A percentile compares a stretch with the other conserved stretches of the same genome.
Evolutionary conservation across 1,284 basidiomycete species (phyloP).

Genomic region (Pyrrhoderma noxium): DNA sequence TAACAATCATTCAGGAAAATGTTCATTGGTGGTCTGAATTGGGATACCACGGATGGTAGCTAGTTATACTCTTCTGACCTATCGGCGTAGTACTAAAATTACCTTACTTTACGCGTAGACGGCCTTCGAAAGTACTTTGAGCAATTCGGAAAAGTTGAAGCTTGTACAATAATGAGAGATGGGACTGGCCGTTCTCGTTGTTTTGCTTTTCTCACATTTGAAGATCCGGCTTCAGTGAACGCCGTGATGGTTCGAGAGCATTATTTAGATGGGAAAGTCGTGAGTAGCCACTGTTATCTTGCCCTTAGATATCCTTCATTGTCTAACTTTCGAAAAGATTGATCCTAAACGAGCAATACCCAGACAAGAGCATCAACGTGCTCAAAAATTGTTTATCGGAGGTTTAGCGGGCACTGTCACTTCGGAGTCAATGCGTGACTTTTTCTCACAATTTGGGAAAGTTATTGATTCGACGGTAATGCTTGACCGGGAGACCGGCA

Average conservation of each 20-base stretch:
- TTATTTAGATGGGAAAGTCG: slow-evolving; percentile 89
- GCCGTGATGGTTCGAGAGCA: slow-evolving; percentile 87
- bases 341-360: slow-evolving; percentile 99
- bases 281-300: slow-evolving; percentile 41
- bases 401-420: slow-evolving; percentile 89
- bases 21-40: slow-evolving; percentile 95
- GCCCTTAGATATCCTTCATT: background rate
- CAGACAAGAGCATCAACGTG: slow-evolving; percentile 86
- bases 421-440: slow-evolving; percentile 86
- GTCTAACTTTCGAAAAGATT: slow-evolving; percentile 53
- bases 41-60: slow-evolving; percentile 94
- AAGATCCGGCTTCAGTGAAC: slow-evolving; percentile 80
- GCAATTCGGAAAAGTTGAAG: slow-evolving; percentile 86
- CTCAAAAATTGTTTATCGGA: slow-evolving; percentile 93
- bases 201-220: slow-evolving; percentile 92
- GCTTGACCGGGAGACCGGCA: slow-evolving; percentile 93
- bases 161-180: slow-evolving; percentile 95
- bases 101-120: slow-evolving; percentile 45
- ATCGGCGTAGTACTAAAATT: slow-evolving; percentile 34
- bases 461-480: slow-evolving; percentile 98
- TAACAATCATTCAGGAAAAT: slow-evolving; percentile 71
- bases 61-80: slow-evolving; percentile 30
- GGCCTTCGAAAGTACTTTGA: slow-evolving; percentile 78
- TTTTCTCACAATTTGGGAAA: slow-evolving; percentile 86
- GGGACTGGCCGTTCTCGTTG: slow-evolving; percentile 84